Evolutionary conservation across 164 flowering plant species (phyloP).

Genomic region (Tinospora cordifolia): DNA sequence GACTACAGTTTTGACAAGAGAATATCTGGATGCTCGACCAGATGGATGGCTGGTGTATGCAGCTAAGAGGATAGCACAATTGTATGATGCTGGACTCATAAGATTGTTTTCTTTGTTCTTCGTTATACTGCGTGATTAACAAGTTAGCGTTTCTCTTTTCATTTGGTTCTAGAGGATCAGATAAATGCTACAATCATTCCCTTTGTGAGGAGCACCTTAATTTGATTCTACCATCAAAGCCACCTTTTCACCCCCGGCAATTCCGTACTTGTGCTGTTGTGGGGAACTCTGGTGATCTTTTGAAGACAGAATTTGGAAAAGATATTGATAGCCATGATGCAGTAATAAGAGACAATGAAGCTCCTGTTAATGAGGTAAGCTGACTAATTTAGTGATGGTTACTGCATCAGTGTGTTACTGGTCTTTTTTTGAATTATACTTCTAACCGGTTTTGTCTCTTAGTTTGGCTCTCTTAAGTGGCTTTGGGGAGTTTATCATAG

Average conservation of each 20-base stretch:
- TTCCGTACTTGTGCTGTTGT: constrained; percentile 92
- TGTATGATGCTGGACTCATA: constrained; percentile 43
- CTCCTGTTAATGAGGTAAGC: no score
- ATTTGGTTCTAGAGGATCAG: constrained; percentile 49
- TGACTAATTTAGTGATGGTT: constrained; percentile 5
- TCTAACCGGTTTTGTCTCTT: not conserved
- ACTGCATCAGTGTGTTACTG: not conserved
- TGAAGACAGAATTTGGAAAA: no score
- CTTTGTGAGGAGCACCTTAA: constrained; percentile 96
- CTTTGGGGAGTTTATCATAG: not conserved
- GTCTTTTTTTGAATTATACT: not conserved
- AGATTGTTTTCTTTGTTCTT: constrained; percentile 2
- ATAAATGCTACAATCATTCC: constrained; percentile 73
- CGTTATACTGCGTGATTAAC: constrained; percentile 2
- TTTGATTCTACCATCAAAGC: constrained; percentile 72
- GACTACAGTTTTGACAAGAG: constrained; percentile 96
- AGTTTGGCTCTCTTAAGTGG: not conserved
- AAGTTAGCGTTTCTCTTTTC: constrained; percentile 10
- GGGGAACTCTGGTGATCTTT: constrained; percentile 96
- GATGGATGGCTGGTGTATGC: constrained; percentile 98
- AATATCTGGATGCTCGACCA: constrained; percentile 88
- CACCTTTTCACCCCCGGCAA: constrained; percentile 93
- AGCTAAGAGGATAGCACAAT: constrained; percentile 88
- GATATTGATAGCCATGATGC: no score
- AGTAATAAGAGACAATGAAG: no score